Percentiles rank a stretch among this genome's conserved stretches.
Evolutionary conservation across 2,329 filamentous ascomycete genomes (phyloP).

Genomic region (Verticillium dahliae): DNA sequence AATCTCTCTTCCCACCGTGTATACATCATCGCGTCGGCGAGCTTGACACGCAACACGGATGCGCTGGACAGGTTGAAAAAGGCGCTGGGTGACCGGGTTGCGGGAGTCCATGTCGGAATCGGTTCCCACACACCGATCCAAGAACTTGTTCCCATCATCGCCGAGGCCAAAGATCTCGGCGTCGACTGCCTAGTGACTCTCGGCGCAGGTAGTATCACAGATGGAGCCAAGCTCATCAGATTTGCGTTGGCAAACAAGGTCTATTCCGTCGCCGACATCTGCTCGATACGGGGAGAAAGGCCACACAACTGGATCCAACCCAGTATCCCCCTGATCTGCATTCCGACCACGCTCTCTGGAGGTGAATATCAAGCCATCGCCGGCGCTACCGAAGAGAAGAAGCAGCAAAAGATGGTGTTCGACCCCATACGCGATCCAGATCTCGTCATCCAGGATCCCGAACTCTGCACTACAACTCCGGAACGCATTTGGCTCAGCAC

Average conservation of each 20-base stretch:
- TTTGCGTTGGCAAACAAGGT: constrained; percentile 42
- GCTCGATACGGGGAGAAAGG: neutral
- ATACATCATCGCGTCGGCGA: constrained; percentile 35
- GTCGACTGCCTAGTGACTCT: constrained; percentile 47
- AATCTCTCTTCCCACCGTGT: constrained; percentile 36
- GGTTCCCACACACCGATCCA: constrained; percentile 46
- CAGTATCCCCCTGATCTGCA: constrained; percentile 22
- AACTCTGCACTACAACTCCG: constrained; percentile 43
- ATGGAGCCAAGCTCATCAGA: constrained; percentile 46
- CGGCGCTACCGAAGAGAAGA: constrained; percentile 18
- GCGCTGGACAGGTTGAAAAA: constrained; percentile 31
- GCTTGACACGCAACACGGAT: constrained; percentile 38
- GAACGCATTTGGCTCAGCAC: constrained; percentile 49
- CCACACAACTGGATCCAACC: constrained; percentile 7
- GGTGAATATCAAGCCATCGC: constrained; percentile 26
- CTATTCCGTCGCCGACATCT: constrained; percentile 23
- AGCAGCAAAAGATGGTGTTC: constrained; percentile 20
- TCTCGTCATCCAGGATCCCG: constrained; percentile 51
- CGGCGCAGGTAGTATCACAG: constrained; percentile 49
- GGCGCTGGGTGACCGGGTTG: constrained; percentile 33
- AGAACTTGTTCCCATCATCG: constrained; percentile 40
- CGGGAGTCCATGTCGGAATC: constrained; percentile 42
- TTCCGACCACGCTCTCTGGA: constrained; percentile 27
- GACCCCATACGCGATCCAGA: constrained; percentile 32
- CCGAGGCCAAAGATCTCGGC: constrained; percentile 26